Percentiles rank a stretch among this genome's conserved stretches.
phyloP scores from a whole-genome alignment of 768 basidiomycete species.

The Boletus pseudo-olivaceus region DNA sequence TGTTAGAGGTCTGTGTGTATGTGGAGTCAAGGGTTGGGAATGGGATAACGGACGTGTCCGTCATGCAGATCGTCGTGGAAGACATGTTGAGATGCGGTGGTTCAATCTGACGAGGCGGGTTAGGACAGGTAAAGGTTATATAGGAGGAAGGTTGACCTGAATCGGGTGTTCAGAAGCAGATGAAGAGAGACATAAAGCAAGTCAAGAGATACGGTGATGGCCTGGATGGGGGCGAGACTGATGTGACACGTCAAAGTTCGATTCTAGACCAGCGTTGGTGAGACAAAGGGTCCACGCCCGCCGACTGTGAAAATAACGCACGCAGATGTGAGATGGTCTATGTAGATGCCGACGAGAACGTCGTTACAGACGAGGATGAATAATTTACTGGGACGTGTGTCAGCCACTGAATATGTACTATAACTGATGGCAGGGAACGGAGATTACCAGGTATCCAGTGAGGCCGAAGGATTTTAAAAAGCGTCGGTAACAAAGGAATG shows the following conservation, averaged over 20 bases:
- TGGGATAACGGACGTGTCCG: slow-evolving; percentile 26
- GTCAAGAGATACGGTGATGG: background rate
- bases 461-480: background rate
- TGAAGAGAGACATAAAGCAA: slow-evolving; percentile 18
- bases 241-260: slow-evolving; percentile 5
- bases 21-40: slow-evolving; percentile 23
- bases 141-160: slow-evolving; percentile 3
- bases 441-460: slow-evolving; percentile 4
- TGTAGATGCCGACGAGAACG: slow-evolving; percentile 7
- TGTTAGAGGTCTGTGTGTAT: slow-evolving; percentile 42
- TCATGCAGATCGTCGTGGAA: slow-evolving; percentile 23
- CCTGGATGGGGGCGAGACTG: background rate
- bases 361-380: slow-evolving; percentile 1
- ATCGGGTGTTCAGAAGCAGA: slow-evolving; percentile 12
- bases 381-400: slow-evolving; percentile 20
- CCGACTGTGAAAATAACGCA: slow-evolving; percentile 7
- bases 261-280: slow-evolving; percentile 11
- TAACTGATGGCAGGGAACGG: background rate
- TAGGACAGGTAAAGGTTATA: background rate
- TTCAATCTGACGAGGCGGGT: background rate
- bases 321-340: slow-evolving; percentile 3
- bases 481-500: slow-evolving; percentile 19
- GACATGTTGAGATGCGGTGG: slow-evolving; percentile 12
- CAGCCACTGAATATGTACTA: slow-evolving; percentile 2
- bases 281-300: slow-evolving; percentile 6